These are phyloP conservation scores for Fusarium floridanum DNA, from an alignment of 2,329 filamentous ascomycete species.

Conservation along the genomic window DNA sequence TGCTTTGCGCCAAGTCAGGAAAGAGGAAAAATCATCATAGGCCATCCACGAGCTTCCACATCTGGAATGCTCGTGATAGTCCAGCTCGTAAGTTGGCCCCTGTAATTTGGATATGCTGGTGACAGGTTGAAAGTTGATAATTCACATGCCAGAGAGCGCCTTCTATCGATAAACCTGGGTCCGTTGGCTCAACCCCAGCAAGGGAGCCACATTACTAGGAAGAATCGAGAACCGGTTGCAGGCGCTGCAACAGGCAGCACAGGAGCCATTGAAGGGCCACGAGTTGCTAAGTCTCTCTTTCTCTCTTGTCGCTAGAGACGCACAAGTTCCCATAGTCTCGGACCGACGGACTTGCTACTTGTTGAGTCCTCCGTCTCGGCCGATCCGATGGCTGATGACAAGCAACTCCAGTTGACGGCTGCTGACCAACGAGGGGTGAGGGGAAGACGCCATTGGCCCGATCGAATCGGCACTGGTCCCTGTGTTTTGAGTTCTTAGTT, in stretches of 20 bases:
- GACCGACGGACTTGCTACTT: constrained; percentile 6
- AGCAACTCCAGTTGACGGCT: constrained; percentile 3
- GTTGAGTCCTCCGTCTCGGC: constrained; percentile 5
- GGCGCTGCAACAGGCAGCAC: constrained; percentile 31
- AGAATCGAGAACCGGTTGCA: constrained; percentile 39
- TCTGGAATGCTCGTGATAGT: constrained; percentile 10
- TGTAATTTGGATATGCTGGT: neutral
- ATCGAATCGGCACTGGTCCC: constrained; percentile 15
- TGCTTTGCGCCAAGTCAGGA: constrained; percentile 6
- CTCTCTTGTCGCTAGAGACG: constrained; percentile 26
- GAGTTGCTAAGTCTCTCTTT: constrained; percentile 15
- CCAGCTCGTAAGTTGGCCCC: constrained; percentile 6
- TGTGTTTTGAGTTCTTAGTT: constrained; percentile 13
- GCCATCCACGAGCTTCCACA: neutral
- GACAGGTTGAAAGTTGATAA: neutral
- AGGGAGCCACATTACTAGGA: constrained; percentile 29
- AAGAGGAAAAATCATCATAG: neutral
- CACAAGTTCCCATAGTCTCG: neutral
- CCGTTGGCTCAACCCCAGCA: constrained; percentile 9
- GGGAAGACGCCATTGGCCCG: constrained; percentile 12
- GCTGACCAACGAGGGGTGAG: neutral
- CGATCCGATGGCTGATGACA: constrained; percentile 17
- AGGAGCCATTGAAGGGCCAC: constrained; percentile 15
- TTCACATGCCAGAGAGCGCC: constrained; percentile 40
- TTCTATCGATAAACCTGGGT: constrained; percentile 17